Evolutionary conservation across 495 filamentous ascomycete species (phyloP).

Genomic region (Trypethelium eluteriae): DNA sequence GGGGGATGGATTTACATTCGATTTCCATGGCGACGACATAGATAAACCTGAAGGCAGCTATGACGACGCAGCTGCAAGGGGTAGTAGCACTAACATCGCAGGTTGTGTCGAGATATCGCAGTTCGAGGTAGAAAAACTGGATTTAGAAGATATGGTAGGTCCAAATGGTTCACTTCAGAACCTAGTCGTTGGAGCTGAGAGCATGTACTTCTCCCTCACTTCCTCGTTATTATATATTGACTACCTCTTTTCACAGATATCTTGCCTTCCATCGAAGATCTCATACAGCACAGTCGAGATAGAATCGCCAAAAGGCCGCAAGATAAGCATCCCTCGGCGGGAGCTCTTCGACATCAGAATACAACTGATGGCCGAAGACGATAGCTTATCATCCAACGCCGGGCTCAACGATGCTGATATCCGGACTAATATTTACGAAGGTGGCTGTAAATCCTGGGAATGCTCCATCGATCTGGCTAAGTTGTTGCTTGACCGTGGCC

Average conservation of each 20-base stretch:
- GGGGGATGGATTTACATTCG: background rate
- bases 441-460: slow-evolving; percentile 99
- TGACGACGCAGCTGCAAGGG: background rate
- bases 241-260: slow-evolving; percentile 41
- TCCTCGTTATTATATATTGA: slow-evolving; percentile 35
- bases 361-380: slow-evolving; percentile 87
- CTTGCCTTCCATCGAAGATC: slow-evolving; percentile 67
- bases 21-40: background rate
- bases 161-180: slow-evolving; percentile 32
- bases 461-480: slow-evolving; percentile 81
- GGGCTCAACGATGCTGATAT: slow-evolving; percentile 51
- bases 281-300: slow-evolving; percentile 60
- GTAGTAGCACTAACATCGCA: background rate
- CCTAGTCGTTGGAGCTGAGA: no score
- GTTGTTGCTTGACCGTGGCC: slow-evolving; percentile 44
- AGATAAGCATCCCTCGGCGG: slow-evolving; percentile 62
- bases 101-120: background rate
- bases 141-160: slow-evolving; percentile 6
- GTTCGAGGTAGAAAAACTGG: background rate
- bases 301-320: slow-evolving; percentile 38
- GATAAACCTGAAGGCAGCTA: background rate
- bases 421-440: slow-evolving; percentile 86
- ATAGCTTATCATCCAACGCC: slow-evolving; percentile 22
- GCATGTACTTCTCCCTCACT: no score
- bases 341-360: slow-evolving; percentile 91